Evolutionary conservation across 345 rosid genomes (phyloP), one percentile per base, ranked within the genome.

Genomic region (Durio zibethinus): DNA sequence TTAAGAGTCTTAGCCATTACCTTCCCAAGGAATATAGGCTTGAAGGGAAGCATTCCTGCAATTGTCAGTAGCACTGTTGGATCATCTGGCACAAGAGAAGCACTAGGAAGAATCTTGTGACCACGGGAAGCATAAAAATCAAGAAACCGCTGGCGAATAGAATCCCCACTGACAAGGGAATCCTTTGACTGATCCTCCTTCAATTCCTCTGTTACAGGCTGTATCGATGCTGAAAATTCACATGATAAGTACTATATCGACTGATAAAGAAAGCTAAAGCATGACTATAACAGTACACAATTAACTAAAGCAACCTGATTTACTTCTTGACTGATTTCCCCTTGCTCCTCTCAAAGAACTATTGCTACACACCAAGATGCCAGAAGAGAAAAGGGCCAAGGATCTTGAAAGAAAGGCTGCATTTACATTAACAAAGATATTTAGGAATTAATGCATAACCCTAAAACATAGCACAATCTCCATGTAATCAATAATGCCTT

Each of bases 31-130:
- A 93, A 95, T 79, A 95, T 80, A 60, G 97, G 99, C 85, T 95
- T 95, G 78, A 95, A 95, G 76, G 92, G 99, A 85, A 95, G 96
- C 99, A 95, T 95, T 79, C 99, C 99, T 35, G 99, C 99, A 48
- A 95, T 95, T 23, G 97, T 95, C 78, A 95, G 82, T 72, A 95
- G 85, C 80, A 95, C 99, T 10, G 99, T 93, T 50, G 98, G 98
- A 64, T 95, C 99, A 81, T 93, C 96, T 36, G 98, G 98, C 72
- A 93, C 98, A 69, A 95, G 99, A 60, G 99, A 93, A 71, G 99
- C 43, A 77, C 99, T 90, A 66, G 98, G 93, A 73, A 95, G 92
- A 73, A 93, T 82, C 79, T 89, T 95, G 84, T 95, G 99, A 53
- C 92, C 97, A 75, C 90, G 96, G 57, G 98, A 88, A 76, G 98